Evolutionary conservation across 139 green algal genomes (phyloP), one percentile per base, ranked within the genome.

Genomic region (Chlamydomonas urium): DNA sequence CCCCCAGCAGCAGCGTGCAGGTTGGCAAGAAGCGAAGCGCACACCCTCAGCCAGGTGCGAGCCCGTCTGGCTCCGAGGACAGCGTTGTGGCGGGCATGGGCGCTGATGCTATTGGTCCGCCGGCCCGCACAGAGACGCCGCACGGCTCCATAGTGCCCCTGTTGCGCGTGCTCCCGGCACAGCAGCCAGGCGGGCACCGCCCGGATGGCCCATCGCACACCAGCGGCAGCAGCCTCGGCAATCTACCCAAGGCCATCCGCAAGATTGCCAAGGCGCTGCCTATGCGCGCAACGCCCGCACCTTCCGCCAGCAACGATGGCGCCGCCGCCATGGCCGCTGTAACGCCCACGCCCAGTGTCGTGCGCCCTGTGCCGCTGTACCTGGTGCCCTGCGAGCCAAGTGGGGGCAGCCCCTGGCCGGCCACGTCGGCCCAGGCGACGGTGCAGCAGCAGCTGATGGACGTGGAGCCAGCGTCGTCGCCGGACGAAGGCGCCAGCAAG

Each of bases 361-460:
- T 34, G 53, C 53, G 6, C 14, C 26, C n/a, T 5, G 10, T 63
- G 10, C 26, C 53, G 53, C 17, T 14, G 26, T 21, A 26, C 53
- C 26, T 14, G 17, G 53, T 31, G 53, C 17, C 53, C 10, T 63
- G 53, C 53, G 53, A 8, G 53, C 53, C 29, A 26, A 31, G 21
- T 31, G 53, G 6, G 24, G 53, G n/a, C n/a, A n/a, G n/a, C n/a
- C n/a, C 10, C 10, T 63, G 53, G 17, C 45, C 45, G 17, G 45
- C 45, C 21, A 33, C 53, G 6, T 63, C 53, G 24, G 53, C 29
- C 17, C 53, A 63, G 53, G 17, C 53, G 17, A 63, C 53, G 14
- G 53, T 63, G 26, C 10, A 63, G 53, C 53, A 63, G 53, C 53
- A 63, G n/a, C n/a, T n/a, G n/a, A n/a, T n/a, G n/a, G n/a, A n/a